These are phyloP conservation scores for Nicotiana tabacum DNA, from an alignment of 257 asterid genomes.

Conservation along the genomic window DNA sequence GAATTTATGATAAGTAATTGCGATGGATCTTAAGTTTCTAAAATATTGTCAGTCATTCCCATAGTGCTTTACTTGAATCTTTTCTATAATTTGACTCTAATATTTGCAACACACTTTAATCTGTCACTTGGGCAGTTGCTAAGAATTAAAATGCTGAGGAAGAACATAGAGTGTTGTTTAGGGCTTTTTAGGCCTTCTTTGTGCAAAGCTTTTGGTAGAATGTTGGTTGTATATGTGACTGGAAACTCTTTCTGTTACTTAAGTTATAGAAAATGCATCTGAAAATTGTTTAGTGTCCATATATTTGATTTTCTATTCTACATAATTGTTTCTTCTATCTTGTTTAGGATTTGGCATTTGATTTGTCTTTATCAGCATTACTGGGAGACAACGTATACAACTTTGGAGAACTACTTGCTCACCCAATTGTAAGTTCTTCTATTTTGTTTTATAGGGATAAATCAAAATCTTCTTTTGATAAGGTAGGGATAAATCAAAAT, in stretches of 20 bases:
- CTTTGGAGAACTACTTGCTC: background rate
- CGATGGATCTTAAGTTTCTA: background rate
- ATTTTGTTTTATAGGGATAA: background rate
- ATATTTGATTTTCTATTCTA: background rate
- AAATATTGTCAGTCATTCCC: background rate
- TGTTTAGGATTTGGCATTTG: conserved; percentile 7
- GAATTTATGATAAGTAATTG: background rate
- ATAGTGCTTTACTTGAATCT: background rate
- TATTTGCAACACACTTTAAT: background rate
- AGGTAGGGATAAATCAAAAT: background rate
- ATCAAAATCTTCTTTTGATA: too few species aligned
- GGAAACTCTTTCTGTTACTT: background rate
- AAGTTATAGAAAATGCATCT: background rate
- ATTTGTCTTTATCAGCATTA: background rate
- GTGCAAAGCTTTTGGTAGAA: background rate
- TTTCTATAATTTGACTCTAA: background rate
- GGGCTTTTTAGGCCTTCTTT: background rate
- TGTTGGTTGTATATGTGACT: background rate
- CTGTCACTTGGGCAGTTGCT: background rate
- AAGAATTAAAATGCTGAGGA: background rate
- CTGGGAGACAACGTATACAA: conserved; percentile 10
- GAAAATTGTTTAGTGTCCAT: background rate
- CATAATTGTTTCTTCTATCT: background rate
- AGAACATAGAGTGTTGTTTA: background rate
- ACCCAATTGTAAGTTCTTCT: background rate